Conservation (phyloP, 192 early-diverging fungal genomes). For the Coemansia guatemalensis region DNA sequence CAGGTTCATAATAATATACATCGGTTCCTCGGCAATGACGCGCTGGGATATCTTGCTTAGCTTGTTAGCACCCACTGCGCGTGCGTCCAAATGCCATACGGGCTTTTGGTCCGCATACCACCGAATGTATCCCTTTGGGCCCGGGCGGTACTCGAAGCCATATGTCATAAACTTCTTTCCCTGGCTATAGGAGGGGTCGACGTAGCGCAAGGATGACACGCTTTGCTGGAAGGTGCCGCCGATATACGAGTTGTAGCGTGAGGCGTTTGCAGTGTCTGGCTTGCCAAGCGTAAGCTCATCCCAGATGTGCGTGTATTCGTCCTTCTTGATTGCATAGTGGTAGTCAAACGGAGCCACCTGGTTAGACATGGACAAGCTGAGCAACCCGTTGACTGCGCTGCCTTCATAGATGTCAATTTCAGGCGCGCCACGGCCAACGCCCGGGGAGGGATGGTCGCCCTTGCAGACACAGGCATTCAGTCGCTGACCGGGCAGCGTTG, state of each 20-base stretch:
- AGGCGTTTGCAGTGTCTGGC: conserved; percentile 18
- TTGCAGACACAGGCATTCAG: conserved; percentile 56
- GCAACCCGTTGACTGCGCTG: conserved; percentile 27
- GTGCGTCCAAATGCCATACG: conserved; percentile 44
- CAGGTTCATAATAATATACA: conserved; percentile 61
- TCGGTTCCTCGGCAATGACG: conserved; percentile 57
- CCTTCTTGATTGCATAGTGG: conserved; percentile 50
- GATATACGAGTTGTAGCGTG: conserved; percentile 52
- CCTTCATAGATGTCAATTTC: conserved; percentile 61
- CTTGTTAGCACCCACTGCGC: conserved; percentile 45
- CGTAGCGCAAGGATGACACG: conserved; percentile 42
- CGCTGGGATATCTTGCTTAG: conserved; percentile 48
- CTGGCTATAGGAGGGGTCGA: conserved; percentile 35
- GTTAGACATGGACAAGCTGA: conserved; percentile 51
- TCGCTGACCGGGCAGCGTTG: conserved; percentile 57
- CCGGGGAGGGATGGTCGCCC: conserved; percentile 57
- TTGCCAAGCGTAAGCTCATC: conserved; percentile 27
- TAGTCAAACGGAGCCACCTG: conserved; percentile 57
- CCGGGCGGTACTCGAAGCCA: conserved; percentile 56
- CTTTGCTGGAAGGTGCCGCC: conserved; percentile 56
- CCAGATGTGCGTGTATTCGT: conserved; percentile 51
- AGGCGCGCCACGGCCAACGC: conserved; percentile 58
- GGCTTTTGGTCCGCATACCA: conserved; percentile 47
- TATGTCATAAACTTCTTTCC: conserved; percentile 48
- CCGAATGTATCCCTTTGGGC: conserved; percentile 41